A percentile compares a stretch with the other conserved stretches of the same genome.
Conservation (phyloP, 2,329 filamentous ascomycete species). For the Penicillium sp. region DNA sequence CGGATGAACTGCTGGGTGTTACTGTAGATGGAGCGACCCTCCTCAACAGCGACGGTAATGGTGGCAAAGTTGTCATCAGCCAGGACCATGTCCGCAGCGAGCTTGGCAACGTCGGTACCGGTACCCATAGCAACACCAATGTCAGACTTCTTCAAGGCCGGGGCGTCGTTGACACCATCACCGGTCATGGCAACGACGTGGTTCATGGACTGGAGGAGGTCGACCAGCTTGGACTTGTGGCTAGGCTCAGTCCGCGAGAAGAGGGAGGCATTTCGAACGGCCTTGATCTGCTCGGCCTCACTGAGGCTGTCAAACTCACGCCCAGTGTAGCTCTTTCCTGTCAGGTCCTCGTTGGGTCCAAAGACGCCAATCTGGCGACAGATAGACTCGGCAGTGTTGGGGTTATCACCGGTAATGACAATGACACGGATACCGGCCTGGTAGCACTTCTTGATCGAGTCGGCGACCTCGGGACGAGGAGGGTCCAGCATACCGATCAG, state of each 20-base stretch:
- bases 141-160: constrained; percentile 96
- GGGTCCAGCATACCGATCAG: constrained; percentile 97
- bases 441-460: constrained; percentile 84
- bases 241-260: constrained; percentile 95
- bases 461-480: constrained; percentile 85
- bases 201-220: constrained; percentile 86
- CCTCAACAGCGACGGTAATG: constrained; percentile 92
- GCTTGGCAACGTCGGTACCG: constrained; percentile 93
- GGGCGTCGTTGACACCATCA: constrained; percentile 97
- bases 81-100: constrained; percentile 97
- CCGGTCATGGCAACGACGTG: constrained; percentile 99
- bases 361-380: constrained; percentile 98
- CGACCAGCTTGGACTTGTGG: constrained; percentile 97
- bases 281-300: constrained; percentile 76
- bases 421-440: constrained; percentile 94
- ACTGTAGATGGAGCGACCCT: constrained; percentile 98
- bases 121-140: constrained; percentile 99
- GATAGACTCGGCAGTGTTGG: constrained; percentile 95
- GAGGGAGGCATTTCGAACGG: constrained; percentile 80
- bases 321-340: constrained; percentile 91
- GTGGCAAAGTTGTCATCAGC: constrained; percentile 99
- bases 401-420: constrained; percentile 97
- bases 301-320: constrained; percentile 89
- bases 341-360: constrained; percentile 74
- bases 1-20: constrained; percentile 99